Percentiles rank a stretch among this genome's conserved stretches.
Conservation (phyloP, 2,329 filamentous ascomycete genomes). For the Fusarium palustre region DNA sequence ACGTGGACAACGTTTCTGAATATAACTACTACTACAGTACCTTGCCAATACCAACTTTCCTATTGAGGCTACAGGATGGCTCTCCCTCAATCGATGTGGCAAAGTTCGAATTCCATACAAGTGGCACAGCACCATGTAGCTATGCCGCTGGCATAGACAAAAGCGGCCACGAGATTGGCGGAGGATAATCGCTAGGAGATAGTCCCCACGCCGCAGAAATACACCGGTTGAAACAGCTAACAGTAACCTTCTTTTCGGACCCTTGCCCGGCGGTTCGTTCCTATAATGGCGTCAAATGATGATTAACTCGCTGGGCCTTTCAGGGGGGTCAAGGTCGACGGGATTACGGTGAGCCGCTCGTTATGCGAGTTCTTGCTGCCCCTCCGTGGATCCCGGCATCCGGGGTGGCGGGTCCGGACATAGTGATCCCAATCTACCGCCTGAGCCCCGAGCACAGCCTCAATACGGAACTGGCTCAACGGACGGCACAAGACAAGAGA, state of each 20-base stretch:
- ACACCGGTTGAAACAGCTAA: neutral
- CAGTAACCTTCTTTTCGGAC: neutral
- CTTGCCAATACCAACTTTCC: neutral
- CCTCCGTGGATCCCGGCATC: slow-evolving; percentile 36
- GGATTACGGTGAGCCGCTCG: slow-evolving; percentile 35
- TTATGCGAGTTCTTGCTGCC: neutral
- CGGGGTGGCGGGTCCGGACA: slow-evolving; percentile 38
- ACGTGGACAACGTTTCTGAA: neutral
- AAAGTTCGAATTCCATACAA: neutral
- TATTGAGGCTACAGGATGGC: neutral
- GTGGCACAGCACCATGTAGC: neutral
- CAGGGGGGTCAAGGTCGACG: slow-evolving; percentile 24
- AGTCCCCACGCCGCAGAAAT: slow-evolving; percentile 5
- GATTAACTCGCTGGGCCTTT: slow-evolving; percentile 1
- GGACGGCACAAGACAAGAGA: neutral
- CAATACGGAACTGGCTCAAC: neutral
- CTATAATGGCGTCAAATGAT: slow-evolving; percentile 21
- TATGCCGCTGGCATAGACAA: neutral
- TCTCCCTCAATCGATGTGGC: neutral
- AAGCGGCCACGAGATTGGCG: slow-evolving; percentile 1
- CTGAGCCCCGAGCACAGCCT: slow-evolving; percentile 27
- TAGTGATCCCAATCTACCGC: slow-evolving; percentile 8
- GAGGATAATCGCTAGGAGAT: slow-evolving; percentile 22
- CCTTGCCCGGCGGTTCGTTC: slow-evolving; percentile 5
- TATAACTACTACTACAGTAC: no score